Conservation (phyloP, 306 rosid species). For the Cucumis melo region DNA sequence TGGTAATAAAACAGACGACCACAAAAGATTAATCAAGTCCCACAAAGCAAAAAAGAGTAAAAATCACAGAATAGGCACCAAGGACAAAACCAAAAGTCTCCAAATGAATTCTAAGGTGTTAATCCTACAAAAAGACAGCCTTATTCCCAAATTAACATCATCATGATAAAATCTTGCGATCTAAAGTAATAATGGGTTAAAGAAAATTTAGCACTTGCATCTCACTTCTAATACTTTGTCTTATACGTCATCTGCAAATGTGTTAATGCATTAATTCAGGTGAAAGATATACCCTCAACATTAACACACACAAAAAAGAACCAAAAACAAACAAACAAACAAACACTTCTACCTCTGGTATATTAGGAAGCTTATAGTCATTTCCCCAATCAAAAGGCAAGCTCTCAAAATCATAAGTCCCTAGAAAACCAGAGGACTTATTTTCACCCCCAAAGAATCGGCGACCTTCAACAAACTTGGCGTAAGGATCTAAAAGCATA, state of each 20-base stretch:
- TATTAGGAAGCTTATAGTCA: constrained; percentile 68
- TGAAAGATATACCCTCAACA: not conserved
- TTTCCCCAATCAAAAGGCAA: constrained; percentile 90
- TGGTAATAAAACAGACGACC: not conserved
- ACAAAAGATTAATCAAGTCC: not conserved
- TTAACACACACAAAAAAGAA: not conserved
- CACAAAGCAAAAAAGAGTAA: not conserved
- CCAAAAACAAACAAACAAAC: too few species aligned
- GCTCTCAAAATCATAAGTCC: constrained; percentile 76
- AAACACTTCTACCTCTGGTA: constrained; percentile 47
- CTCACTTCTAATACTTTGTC: not conserved
- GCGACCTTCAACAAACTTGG: constrained; percentile 85
- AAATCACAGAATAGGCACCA: not conserved
- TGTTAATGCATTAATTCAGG: not conserved
- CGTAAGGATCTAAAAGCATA: constrained; percentile 87
- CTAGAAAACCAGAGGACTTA: constrained; percentile 52
- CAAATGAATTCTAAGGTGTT: not conserved
- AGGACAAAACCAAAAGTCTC: not conserved
- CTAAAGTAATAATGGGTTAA: not conserved
- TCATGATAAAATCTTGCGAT: not conserved
- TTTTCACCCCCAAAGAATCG: constrained; percentile 61
- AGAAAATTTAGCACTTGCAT: not conserved
- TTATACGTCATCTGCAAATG: not conserved
- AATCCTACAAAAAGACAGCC: not conserved
- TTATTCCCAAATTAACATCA: too few species aligned